Base-by-base conservation (phyloP, 495 filamentous ascomycete species). In the Penicillium angulare region DNA sequence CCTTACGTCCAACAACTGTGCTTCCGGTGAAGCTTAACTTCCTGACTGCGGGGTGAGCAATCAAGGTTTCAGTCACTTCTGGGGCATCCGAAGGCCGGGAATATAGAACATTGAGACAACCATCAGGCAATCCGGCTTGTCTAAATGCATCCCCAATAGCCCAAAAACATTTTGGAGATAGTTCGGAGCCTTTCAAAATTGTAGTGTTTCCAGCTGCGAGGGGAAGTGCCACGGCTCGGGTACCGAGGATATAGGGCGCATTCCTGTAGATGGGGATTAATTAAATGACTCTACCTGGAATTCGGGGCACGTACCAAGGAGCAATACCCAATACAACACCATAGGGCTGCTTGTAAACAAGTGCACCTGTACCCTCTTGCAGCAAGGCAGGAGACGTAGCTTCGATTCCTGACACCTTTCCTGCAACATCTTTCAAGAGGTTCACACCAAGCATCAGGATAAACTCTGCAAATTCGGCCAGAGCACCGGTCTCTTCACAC, bases 281-380 rank as follows among this genome's bases (percentile, higher is more conserved):
- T 18, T n/a, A 20, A 31, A 33, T 2, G 18, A 16, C 33, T 18
- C 7, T 35, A 2, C 20, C 22, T 23, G 9, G 20, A 34, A 34
- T 16, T 18, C 7, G 17, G 13, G 18, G 21, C 17, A 39, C 33
- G 3, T 39, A 38, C 47, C 43, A 47, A 13, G 47, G 35, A 2
- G 36, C 34, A 32, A 95, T 89, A 23, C 79, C 84, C 9, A 96
- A 71, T 1, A 91, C 68, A 18, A 92, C 88, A 12, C 90, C 90
- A 57, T 82, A 88, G 3, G 90, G 90, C 65, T 93, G 87, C 56
- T 84, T 87, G 36, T 83, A 68, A 13, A 93, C 69, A 54, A 95
- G 36, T 2, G 8, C 27, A 31, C 27, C 27, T 2, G 27, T 31
- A 12, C 27, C 8, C 27, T 31, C 27, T 31, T 31, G 27, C 27